Evolutionary conservation across 495 filamentous ascomycete genomes (phyloP), one percentile per base, ranked within the genome.

Genomic region (Acidomyces sp.): DNA sequence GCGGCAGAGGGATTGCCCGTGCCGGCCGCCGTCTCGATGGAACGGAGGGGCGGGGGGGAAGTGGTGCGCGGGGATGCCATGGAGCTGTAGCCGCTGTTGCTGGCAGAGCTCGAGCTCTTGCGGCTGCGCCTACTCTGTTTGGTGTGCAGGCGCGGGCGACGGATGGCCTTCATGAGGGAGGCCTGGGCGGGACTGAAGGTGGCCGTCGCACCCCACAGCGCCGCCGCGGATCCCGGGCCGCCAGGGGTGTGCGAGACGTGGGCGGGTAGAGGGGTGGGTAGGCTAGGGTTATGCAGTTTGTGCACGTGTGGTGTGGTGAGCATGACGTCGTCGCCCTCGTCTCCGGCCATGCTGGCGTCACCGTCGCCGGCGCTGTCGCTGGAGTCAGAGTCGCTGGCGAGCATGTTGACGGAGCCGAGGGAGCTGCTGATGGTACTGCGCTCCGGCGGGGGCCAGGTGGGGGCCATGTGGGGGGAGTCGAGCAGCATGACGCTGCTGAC

Each of bases 371-470:
- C 80, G 0, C 80, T 82, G 37, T 73, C 77, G 36, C 77, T 83
- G 40, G 66, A 70, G 25, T 78, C 81, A n/a, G 78, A 80, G 41
- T 87, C 84, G 0, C 78, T 82, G 17, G 72, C 73, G 43, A 86
- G 62, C 67, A 87, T 82, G 50, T 80, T 82, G 18, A 85, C 71
- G 52, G 83, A 93, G 0, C 85, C 84, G 7, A 92, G 62, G 1
- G 84, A 93, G 59, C 82, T 83, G n/a, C 84, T 86, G 25, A 86
- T 71, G 2, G 71, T 69, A 39, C 74, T 74, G 31, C 74, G 75
- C 41, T 90, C 84, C n/a, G 30, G 63, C 62, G 15, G 68, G 70
- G 53, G 65, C 59, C 16, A 59, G 53, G 52, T 61, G 50, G 30
- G 31, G 29, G 35, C 37, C 27, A 62, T 47, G 35, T 58, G 59